These are phyloP conservation scores for Tylopilus sp. DNA, from an alignment of 768 basidiomycete genomes.

Conservation along the genomic window DNA sequence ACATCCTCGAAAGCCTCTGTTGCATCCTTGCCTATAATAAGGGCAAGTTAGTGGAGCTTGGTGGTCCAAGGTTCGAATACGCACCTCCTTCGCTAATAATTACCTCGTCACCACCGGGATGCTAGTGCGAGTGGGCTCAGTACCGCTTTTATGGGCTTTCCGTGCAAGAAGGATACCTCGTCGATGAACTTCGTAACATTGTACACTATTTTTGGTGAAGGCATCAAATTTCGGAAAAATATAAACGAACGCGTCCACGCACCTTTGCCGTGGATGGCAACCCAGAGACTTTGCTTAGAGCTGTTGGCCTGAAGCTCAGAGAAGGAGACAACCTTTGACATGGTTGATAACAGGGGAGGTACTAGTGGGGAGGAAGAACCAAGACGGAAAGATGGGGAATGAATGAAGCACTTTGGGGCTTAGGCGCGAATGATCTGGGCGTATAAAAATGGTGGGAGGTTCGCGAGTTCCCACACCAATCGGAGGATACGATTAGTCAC, in stretches of 20 bases:
- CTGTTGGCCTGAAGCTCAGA: slow-evolving; percentile 79
- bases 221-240: background rate
- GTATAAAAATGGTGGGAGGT: slow-evolving; percentile 20
- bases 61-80: slow-evolving; percentile 32
- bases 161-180: slow-evolving; percentile 54
- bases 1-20: slow-evolving; percentile 99
- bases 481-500: background rate
- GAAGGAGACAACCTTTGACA: slow-evolving; percentile 56
- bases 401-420: background rate
- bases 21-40: slow-evolving; percentile 76
- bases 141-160: background rate
- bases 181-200: slow-evolving; percentile 92
- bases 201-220: slow-evolving; percentile 61
- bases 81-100: slow-evolving; percentile 86
- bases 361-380: slow-evolving; percentile 12
- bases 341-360: slow-evolving; percentile 23
- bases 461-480: slow-evolving; percentile 29
- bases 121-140: slow-evolving; percentile 45
- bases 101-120: slow-evolving; percentile 98
- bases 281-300: slow-evolving; percentile 71
- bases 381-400: slow-evolving; percentile 2
- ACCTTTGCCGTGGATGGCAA: slow-evolving; percentile 88
- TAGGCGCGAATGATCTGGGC: slow-evolving; percentile 2
- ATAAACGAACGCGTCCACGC: slow-evolving; percentile 3
- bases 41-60: background rate